Percentiles rank a stretch among this genome's conserved stretches.
These are phyloP conservation scores for Lactifluus echinatus DNA, from an alignment of 768 basidiomycete species.

Conservation along the genomic window DNA sequence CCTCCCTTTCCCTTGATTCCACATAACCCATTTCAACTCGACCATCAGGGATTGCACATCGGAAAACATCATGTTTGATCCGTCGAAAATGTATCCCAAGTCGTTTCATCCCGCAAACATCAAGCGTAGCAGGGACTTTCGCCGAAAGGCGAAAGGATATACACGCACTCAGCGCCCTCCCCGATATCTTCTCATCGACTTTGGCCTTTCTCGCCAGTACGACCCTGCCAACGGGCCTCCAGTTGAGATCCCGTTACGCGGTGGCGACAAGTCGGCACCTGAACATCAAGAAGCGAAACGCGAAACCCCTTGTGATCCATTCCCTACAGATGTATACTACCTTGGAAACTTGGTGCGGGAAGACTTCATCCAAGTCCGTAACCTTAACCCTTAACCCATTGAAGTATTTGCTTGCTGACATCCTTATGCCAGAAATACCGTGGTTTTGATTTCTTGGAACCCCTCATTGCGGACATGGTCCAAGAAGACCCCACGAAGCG, in stretches of 20 bases:
- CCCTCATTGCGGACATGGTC: slow-evolving; percentile 28
- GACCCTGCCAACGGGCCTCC: not conserved
- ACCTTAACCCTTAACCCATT: not conserved
- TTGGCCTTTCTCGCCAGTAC: slow-evolving; percentile 24
- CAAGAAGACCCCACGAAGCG: slow-evolving; percentile 29
- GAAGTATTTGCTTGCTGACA: not conserved
- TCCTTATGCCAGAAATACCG: not conserved
- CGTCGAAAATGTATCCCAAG: slow-evolving; percentile 10
- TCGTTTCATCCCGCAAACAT: slow-evolving; percentile 10
- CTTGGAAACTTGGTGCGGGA: slow-evolving; percentile 22
- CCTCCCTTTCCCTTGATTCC: not conserved
- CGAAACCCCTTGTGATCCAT: slow-evolving; percentile 17
- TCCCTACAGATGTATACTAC: slow-evolving; percentile 24
- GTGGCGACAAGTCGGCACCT: slow-evolving; percentile 23
- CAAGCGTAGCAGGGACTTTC: not conserved
- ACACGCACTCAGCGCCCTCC: slow-evolving; percentile 23
- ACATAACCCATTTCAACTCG: not conserved
- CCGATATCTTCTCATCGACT: slow-evolving; percentile 26
- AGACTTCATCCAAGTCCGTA: slow-evolving; percentile 6
- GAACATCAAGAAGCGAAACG: slow-evolving; percentile 12
- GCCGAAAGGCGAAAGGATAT: slow-evolving; percentile 3
- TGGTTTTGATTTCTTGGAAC: slow-evolving; percentile 3
- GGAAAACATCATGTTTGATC: slow-evolving; percentile 13
- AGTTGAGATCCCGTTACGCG: slow-evolving; percentile 17
- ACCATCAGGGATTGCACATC: slow-evolving; percentile 3